A percentile compares a stretch with the other conserved stretches of the same genome.
These are phyloP conservation scores for Viridothelium virens DNA, from an alignment of 495 filamentous ascomycete species.

Conservation along the genomic window DNA sequence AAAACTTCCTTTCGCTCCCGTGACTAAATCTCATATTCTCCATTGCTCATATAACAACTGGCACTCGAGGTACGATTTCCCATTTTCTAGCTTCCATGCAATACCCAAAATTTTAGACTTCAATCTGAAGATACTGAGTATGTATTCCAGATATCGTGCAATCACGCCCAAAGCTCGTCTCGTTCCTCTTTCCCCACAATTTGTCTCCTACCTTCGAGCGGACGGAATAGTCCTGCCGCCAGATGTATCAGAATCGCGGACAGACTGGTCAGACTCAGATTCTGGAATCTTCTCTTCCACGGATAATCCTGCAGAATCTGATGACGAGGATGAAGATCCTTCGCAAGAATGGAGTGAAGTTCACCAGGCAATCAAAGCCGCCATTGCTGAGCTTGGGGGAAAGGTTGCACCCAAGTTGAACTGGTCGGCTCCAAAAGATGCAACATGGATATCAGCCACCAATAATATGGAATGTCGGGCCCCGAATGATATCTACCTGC, in stretches of 20 bases:
- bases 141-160: slow-evolving; percentile 55
- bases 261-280: slow-evolving; percentile 34
- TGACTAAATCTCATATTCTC: slow-evolving; percentile 76
- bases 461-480: slow-evolving; percentile 84
- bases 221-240: slow-evolving; percentile 83
- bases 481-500: slow-evolving; percentile 83
- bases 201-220: slow-evolving; percentile 79
- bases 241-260: slow-evolving; percentile 43
- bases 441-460: slow-evolving; percentile 84
- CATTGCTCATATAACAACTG: slow-evolving; percentile 91
- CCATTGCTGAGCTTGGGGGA: slow-evolving; percentile 72
- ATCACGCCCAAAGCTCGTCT: slow-evolving; percentile 76
- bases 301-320: slow-evolving; percentile 28
- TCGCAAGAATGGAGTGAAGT: slow-evolving; percentile 58
- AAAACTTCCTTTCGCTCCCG: slow-evolving; percentile 67
- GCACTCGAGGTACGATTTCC: slow-evolving; percentile 59
- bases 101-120: background rate
- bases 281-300: slow-evolving; percentile 35
- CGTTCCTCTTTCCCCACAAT: slow-evolving; percentile 64
- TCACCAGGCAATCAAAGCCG: slow-evolving; percentile 64
- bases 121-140: background rate
- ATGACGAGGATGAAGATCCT: slow-evolving; percentile 48
- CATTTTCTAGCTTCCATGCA: background rate
- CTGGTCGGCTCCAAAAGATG: slow-evolving; percentile 96
- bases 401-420: slow-evolving; percentile 86